Percentiles rank a stretch among this genome's conserved stretches.
These are phyloP conservation scores for Inosperma sp. DNA, from an alignment of 768 basidiomycete genomes.

Conservation along the genomic window DNA sequence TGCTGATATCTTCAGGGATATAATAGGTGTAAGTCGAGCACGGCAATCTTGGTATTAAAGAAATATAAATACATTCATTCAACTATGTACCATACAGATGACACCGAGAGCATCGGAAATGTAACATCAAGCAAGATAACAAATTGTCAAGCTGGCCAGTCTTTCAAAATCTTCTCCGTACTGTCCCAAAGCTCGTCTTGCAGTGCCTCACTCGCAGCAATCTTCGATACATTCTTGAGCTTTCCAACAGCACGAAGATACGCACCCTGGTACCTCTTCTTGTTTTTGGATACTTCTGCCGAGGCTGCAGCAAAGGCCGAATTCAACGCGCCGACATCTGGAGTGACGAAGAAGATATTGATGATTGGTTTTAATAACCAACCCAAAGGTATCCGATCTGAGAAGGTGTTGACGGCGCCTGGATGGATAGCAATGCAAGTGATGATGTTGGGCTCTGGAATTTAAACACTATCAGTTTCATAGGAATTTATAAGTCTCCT, in stretches of 20 bases:
- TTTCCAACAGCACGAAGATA: slow-evolving; percentile 35
- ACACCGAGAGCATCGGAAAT: too few relatives aligned
- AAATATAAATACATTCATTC: too few relatives aligned
- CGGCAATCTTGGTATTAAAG: too few relatives aligned
- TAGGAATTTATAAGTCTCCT: slow-evolving; percentile 26
- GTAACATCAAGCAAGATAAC: too few relatives aligned
- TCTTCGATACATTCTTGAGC: slow-evolving; percentile 27
- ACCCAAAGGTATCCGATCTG: slow-evolving; percentile 13
- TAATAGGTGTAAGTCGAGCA: too few relatives aligned
- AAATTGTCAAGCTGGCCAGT: too few relatives aligned
- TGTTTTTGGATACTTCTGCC: slow-evolving; percentile 28
- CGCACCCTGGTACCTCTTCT: slow-evolving; percentile 33
- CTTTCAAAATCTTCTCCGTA: slow-evolving; percentile 22
- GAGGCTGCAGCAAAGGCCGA: slow-evolving; percentile 39
- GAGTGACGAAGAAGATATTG: slow-evolving; percentile 21
- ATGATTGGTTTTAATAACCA: slow-evolving; percentile 17
- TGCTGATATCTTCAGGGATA: too few relatives aligned
- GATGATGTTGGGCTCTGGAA: slow-evolving; percentile 22
- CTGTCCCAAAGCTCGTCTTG: slow-evolving; percentile 38
- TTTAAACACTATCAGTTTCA: slow-evolving; percentile 16
- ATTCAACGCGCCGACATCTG: slow-evolving; percentile 34
- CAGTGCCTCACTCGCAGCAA: slow-evolving; percentile 32
- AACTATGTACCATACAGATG: too few relatives aligned
- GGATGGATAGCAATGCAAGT: slow-evolving; percentile 32
- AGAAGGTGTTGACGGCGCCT: slow-evolving; percentile 32